Base-by-base conservation (phyloP, 441 rosid species). In the Daphne laureola region DNA sequence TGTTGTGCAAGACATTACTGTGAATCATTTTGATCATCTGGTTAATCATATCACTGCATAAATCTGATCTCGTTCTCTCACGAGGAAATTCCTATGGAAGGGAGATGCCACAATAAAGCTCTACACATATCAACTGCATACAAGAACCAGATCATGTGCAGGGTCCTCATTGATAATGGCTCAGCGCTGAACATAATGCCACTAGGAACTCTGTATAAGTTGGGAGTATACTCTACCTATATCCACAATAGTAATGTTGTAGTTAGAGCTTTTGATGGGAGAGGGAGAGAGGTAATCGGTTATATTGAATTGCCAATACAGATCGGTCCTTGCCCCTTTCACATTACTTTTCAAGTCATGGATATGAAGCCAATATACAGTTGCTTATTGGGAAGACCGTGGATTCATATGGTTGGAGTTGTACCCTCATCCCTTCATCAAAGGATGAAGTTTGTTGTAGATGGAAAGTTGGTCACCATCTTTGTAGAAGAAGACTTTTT, bases 321-420 rank as follows among this genome's bases (percentile, higher is more conserved):
- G 17, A 45, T 55, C 4, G 36, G 59, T 4, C 59, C 50, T 2
- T n/a, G 17, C 12, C 14, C 18, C 3, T 45, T 55, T 17, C 12
- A 21, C 3, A 25, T 42, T 16, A 12, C 12, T 5, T 55, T 55
- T 21, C 50, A 43, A 44, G 18, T 55, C 0, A 42, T 55, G 59
- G 40, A 44, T 15, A 55, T 55, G 12, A 11, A 2, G 8, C 49
- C 17, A 0, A 0, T 49, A 4, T 55, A 17, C 21, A 55, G 38
- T 18, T 31, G 2, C 1, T 15, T 55, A 9, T 38, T 55, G 4
- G 49, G 48, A 14, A 21, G 49, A 21, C 59, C 35, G 25, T 55
- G 59, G 49, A 42, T 55, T 35, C 59, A 55, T 16, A 43, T 43
- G 0, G 49, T 12, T 17, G 49, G 59, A 5, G 48, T 27, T 5